Base-by-base conservation (phyloP, 331 rosid species). In the Cydonia oblonga region DNA sequence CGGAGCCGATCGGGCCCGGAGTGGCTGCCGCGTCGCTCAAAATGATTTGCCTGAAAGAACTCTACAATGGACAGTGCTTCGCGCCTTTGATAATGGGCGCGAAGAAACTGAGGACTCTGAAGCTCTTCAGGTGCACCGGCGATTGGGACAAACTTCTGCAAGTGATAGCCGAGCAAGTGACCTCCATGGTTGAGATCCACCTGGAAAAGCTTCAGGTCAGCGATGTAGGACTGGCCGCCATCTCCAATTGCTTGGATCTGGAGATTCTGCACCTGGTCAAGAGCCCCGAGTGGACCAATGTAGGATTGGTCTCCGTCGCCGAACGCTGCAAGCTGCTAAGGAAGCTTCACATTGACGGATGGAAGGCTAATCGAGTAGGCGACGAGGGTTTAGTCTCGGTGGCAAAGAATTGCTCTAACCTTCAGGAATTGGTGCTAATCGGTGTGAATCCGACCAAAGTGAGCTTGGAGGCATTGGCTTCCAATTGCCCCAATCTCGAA, bases 281-380 rank as follows among this genome's bases (percentile, higher is more conserved):
- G 81, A 91, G 90, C 35, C 97, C 90, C 0, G 99, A 95, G 74
- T 95, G 99, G 81, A 88, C 97, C 10, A 65, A 25, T 25, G 9
- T 20, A 56, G 61, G 61, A 56, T 22, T 56, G 18, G 23, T 75
- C 14, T 83, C 91, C 3, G 62, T 95, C 18, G 92, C 97, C 0
- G 97, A 91, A 14, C 78, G 96, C 12, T 95, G 99, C 69, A 91
- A 82, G 81, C 90, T 88, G 10, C 68, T 95, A 49, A 71, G 99
- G 83, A 95, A 95, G 87, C 97, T 95, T 59, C 96, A 95, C 73
- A 84, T 95, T 24, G 99, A 95, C 67, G 99, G 99, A 25, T 95
- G 96, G 96, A 95, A 91, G 73, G 89, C 97, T 0, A 95, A 95
- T 72, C 80, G 97, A 9, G 89, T 95, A 5, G 97, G 99, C 0